These are phyloP conservation scores for Stereum hirsutum DNA, from an alignment of 1,284 basidiomycete genomes.

Conservation along the genomic window DNA sequence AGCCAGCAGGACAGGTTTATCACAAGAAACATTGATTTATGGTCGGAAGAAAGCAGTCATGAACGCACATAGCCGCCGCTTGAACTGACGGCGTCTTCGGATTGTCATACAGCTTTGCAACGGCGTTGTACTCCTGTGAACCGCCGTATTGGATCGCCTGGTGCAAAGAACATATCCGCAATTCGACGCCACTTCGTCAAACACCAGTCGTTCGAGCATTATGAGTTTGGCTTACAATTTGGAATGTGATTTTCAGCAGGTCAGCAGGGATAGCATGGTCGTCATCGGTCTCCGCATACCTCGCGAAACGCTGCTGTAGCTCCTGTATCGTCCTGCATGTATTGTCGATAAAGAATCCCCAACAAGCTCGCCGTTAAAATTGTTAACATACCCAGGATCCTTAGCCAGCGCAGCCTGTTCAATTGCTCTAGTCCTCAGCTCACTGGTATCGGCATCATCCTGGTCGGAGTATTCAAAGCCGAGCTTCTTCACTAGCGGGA, in stretches of 20 bases:
- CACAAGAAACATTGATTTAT: too few relatives aligned
- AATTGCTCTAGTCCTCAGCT: constrained; percentile 76
- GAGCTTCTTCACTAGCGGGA: constrained; percentile 71
- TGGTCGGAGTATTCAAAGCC: constrained; percentile 69
- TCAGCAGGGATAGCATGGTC: constrained; percentile 77
- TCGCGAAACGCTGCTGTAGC: constrained; percentile 66
- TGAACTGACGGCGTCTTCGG: constrained; percentile 67
- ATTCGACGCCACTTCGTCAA: not conserved
- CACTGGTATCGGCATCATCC: constrained; percentile 70
- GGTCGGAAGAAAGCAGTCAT: not conserved
- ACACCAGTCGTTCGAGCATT: too few relatives aligned
- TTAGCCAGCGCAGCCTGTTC: constrained; percentile 53
- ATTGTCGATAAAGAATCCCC: too few relatives aligned
- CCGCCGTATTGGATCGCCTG: constrained; percentile 32
- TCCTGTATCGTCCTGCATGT: constrained; percentile 66
- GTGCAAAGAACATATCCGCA: not conserved
- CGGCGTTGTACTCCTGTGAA: constrained; percentile 67
- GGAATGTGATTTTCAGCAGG: constrained; percentile 47
- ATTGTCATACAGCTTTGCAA: constrained; percentile 64
- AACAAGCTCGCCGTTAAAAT: too few relatives aligned
- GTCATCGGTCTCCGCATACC: constrained; percentile 67
- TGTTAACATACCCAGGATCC: constrained; percentile 49
- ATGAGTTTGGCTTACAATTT: constrained; percentile 37
- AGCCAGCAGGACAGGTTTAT: too few relatives aligned
- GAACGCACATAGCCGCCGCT: constrained; percentile 57